Conservation (phyloP, 2,329 filamentous ascomycete genomes). For the Spiromastix sp. region DNA sequence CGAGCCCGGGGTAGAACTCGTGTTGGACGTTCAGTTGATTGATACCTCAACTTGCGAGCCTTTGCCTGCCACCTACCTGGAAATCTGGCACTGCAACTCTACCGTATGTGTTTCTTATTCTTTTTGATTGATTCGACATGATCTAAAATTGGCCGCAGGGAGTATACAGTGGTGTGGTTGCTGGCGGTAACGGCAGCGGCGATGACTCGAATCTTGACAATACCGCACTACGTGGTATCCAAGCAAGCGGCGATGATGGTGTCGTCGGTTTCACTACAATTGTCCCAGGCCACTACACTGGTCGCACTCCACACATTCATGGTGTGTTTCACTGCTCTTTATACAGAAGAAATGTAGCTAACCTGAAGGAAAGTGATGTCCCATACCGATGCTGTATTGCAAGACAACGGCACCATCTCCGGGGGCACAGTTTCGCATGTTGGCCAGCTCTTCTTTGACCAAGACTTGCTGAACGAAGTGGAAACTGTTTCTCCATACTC, state of each 20-base stretch:
- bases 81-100: constrained; percentile 31
- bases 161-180: constrained; percentile 29
- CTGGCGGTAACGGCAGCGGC: constrained; percentile 26
- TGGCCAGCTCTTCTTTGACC: constrained; percentile 56
- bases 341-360: no score
- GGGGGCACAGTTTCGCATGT: constrained; percentile 47
- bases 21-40: constrained; percentile 31
- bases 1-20: constrained; percentile 26
- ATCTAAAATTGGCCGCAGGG: constrained; percentile 14
- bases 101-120: constrained; percentile 18
- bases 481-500: constrained; percentile 39
- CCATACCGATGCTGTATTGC: constrained; percentile 23
- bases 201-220: constrained; percentile 26
- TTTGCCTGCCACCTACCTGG: constrained; percentile 21
- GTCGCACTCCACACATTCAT: constrained; percentile 5
- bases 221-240: constrained; percentile 3
- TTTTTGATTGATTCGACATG: not conserved
- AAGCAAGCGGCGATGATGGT: constrained; percentile 4
- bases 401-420: constrained; percentile 42
- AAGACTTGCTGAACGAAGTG: constrained; percentile 44
- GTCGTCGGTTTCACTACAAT: not conserved
- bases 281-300: constrained; percentile 5
- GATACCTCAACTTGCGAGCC: constrained; percentile 31
- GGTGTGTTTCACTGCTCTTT: no score
- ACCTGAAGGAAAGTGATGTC: constrained; percentile 28